Evolutionary conservation across 345 rosid genomes (phyloP).

Genomic region (Populus davidiana): DNA sequence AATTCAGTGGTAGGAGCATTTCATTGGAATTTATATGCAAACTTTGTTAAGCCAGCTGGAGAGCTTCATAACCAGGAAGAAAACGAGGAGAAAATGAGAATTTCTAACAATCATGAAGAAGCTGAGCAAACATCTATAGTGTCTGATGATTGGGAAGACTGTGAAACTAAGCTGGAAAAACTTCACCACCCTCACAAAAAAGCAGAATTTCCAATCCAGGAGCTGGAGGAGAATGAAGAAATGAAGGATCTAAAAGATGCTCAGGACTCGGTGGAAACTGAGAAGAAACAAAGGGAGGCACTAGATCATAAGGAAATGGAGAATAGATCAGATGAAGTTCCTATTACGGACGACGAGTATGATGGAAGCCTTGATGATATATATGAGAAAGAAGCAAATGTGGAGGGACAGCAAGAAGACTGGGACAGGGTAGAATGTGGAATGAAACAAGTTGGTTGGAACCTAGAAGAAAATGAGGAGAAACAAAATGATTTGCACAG

Average conservation of each 20-base stretch:
- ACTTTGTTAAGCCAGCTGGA: constrained; percentile 21
- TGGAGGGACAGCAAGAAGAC: constrained; percentile 22
- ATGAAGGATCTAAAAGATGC: constrained; percentile 14
- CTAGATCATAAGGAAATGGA: constrained; percentile 23
- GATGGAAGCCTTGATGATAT: constrained; percentile 20
- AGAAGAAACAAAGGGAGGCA: constrained; percentile 17
- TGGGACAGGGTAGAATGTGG: constrained; percentile 23
- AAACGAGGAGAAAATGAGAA: constrained; percentile 25
- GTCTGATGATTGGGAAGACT: constrained; percentile 21
- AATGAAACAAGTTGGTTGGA: constrained; percentile 16
- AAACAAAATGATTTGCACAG: constrained; percentile 11
- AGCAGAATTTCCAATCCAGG: constrained; percentile 23
- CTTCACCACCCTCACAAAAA: constrained; percentile 32
- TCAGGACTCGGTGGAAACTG: constrained; percentile 11
- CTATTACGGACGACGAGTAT: constrained; percentile 16
- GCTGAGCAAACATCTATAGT: constrained; percentile 9
- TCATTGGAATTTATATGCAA: constrained; percentile 21
- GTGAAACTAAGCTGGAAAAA: constrained; percentile 33
- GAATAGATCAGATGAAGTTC: constrained; percentile 19
- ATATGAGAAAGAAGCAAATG: constrained; percentile 17
- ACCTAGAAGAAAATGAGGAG: constrained; percentile 24
- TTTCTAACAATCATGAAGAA: constrained; percentile 24
- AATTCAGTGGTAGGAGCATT: constrained; percentile 29
- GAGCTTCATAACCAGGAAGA: constrained; percentile 34
- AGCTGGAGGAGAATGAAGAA: constrained; percentile 15